These are phyloP conservation scores for Aspergillus tamarii DNA, from an alignment of 2,329 filamentous ascomycete genomes.

Conservation along the genomic window DNA sequence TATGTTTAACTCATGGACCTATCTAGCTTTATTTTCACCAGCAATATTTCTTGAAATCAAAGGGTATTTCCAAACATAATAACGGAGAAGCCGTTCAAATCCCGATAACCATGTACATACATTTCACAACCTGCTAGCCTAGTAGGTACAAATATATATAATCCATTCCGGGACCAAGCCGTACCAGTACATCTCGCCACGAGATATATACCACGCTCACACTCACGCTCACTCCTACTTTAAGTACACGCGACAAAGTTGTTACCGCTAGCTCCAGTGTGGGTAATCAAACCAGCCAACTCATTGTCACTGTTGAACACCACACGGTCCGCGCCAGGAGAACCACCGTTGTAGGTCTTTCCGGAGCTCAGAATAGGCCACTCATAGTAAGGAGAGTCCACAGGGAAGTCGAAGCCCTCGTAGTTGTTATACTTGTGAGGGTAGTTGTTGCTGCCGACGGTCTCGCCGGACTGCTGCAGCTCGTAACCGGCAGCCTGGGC, in stretches of 20 bases:
- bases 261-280: conserved; percentile 70
- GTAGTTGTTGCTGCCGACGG: conserved; percentile 49
- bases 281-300: conserved; percentile 68
- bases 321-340: conserved; percentile 69
- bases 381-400: conserved; percentile 64
- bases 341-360: conserved; percentile 59
- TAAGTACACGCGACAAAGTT: conserved; percentile 65
- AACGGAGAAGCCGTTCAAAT: too few species aligned
- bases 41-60: background rate
- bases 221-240: background rate
- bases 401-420: conserved; percentile 64
- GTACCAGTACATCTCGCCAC: too few species aligned
- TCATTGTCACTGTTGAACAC: conserved; percentile 61
- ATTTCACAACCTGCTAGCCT: background rate
- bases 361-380: conserved; percentile 61
- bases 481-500: conserved; percentile 58
- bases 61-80: too few species aligned
- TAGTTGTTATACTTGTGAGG: conserved; percentile 65
- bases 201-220: background rate
- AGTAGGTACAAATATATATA: background rate
- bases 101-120: too few species aligned
- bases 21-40: background rate
- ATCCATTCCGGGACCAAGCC: background rate
- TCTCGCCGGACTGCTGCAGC: conserved; percentile 48
- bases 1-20: fast-evolving